Evolutionary conservation across 2,329 filamentous ascomycete genomes (phyloP), one percentile per base, ranked within the genome.

Genomic region (Xylaria sp.): DNA sequence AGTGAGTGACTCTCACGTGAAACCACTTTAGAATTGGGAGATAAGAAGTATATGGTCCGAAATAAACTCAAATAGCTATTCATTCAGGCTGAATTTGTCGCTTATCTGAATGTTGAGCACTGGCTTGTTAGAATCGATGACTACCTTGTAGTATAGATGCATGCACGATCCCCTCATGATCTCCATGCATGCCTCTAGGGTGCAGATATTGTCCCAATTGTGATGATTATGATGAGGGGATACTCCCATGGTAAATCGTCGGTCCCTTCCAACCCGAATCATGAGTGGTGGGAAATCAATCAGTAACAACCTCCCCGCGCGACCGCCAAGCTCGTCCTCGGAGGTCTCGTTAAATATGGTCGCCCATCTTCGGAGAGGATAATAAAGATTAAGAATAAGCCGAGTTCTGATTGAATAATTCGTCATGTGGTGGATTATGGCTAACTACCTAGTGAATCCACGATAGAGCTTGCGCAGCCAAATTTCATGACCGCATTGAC

Each of bases 251-350:
- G 17, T 39, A 1, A 36, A 20, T 13, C 11, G 7, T 54, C 47
- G 27, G 38, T 42, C 3, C 20, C 22, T 44, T 25, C 20, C 20
- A 31, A 29, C 3, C 10, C 17, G 56, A 45, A 45, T 22, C 51
- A 36, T 67, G 56, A 67, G 45, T 65, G 65, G 65, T 67, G 65
- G 65, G 65, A 67, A 65, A 67, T 61, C 53, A 65, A 61, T 53
- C 29, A 53, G n/a, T 38, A 27, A 65, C 29, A 25, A n/a, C 31
- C 33, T 61, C 61, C 64, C 61, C 65, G 27, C 61, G 53, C 61
- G 25, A 51, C 27, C 61, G 61, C 61, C 65, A 67, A 61, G 61
- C 25, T 60, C 25, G 15, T 38, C 29, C 44, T 1, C 13, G 17
- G 15, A 45, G 22, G 20, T 29, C 36, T 33, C 27, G 36, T 53